Evolutionary conservation across 495 filamentous ascomycete species (phyloP), one percentile per base, ranked within the genome.

Genomic region (Cairneyella variabilis): DNA sequence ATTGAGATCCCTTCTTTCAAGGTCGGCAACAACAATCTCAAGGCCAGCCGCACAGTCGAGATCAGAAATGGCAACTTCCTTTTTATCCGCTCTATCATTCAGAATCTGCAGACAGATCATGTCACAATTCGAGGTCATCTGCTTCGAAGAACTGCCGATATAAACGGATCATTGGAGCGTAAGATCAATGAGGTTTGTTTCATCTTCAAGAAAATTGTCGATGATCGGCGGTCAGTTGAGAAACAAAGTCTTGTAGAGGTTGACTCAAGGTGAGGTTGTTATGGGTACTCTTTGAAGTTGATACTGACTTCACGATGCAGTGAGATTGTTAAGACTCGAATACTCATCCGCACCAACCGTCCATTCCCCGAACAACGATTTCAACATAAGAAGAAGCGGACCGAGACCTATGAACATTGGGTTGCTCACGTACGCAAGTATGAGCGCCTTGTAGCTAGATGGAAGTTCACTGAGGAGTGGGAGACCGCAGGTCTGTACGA

Each of bases 171-270:
- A n/a, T 30, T 78, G 16, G 61, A 63, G 5, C 55, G 64, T 11
- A 66, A 71, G 27, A 53, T 71, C 8, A 85, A 84, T 50, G 82
- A 83, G 53, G 46, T 88, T 1, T 77, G 72, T 22, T 67, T 79
- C 58, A 48, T 86, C 0, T 62, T 78, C 0, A 49, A 75, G 8
- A 52, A 79, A 0, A 64, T 73, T 39, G 60, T 62, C 5, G 67
- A 73, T 34, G 74, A 82, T 56, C 21, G 42, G 0, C 57, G 70
- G 3, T 51, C 63, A 0, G 45, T 60, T 14, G 47, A 68, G 5
- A 60, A 72, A 3, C 76, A 83, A 48, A 66, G 69, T 0, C 63
- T 79, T 0, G 64, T 77, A 3, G 71, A 76, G 0, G 42, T 81
- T 9, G 41, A 62, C 0, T 26, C 66, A 1, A 52, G 54, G 12